These are phyloP conservation scores for Saposhnikovia divaricata DNA, from an alignment of 129 eudicot species.

Conservation along the genomic window DNA sequence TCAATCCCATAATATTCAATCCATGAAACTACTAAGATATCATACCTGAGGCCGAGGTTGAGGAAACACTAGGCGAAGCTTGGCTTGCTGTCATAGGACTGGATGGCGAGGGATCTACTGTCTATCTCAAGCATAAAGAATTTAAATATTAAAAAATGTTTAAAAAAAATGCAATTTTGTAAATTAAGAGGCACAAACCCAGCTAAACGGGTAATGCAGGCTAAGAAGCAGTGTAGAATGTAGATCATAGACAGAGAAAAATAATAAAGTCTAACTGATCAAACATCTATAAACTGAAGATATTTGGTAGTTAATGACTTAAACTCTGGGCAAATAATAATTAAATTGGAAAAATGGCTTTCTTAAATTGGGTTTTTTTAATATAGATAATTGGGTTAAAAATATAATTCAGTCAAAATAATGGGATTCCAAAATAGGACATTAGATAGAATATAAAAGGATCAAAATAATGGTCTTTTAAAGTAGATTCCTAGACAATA, in stretches of 20 bases:
- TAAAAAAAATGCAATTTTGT: too few species aligned
- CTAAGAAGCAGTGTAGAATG: background rate
- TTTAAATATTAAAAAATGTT: background rate
- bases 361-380: background rate
- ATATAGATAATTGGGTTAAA: background rate
- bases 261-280: background rate
- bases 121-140: constrained; percentile 33
- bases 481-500: too few species aligned
- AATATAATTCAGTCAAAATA: background rate
- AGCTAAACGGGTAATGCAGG: background rate
- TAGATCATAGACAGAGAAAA: background rate
- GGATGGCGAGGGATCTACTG: constrained; percentile 42
- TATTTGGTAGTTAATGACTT: background rate
- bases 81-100: constrained; percentile 26
- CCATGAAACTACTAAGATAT: background rate
- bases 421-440: background rate
- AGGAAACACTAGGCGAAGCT: constrained; percentile 38
- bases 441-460: background rate
- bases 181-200: background rate
- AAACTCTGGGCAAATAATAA: background rate
- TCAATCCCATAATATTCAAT: background rate
- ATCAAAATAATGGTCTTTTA: background rate
- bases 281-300: background rate
- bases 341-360: background rate
- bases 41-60: constrained; percentile 65